These are phyloP conservation scores for Gnetum montanum DNA, from an alignment of 75 land plant species.

Conservation along the genomic window DNA sequence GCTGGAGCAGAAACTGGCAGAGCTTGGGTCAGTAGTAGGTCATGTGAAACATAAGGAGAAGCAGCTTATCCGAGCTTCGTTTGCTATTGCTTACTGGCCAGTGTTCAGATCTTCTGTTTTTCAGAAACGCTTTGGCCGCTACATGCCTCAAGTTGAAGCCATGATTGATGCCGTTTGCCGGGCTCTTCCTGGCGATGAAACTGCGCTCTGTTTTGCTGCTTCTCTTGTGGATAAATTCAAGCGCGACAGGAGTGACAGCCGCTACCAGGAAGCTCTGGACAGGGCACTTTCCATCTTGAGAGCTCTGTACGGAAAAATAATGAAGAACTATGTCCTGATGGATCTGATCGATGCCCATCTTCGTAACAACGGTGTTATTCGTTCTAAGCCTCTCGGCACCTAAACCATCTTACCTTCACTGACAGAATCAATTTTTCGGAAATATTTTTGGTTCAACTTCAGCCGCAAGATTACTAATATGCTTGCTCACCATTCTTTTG, in stretches of 20 bases:
- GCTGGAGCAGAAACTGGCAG: constrained; percentile 30
- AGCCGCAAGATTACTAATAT: too few species aligned
- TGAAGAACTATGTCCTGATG: constrained; percentile 46
- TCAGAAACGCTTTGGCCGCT: constrained; percentile 27
- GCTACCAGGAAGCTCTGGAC: constrained; percentile 22
- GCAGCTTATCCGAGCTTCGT: constrained; percentile 44
- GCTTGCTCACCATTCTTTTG: too few species aligned
- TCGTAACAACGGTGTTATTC: constrained; percentile 2
- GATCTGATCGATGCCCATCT: constrained; percentile 22
- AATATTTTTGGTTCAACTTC: too few species aligned
- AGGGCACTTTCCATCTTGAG: constrained; percentile 32
- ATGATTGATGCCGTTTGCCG: constrained; percentile 35
- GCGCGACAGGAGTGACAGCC: not conserved
- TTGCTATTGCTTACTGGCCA: constrained; percentile 26
- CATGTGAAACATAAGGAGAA: constrained; percentile 38
- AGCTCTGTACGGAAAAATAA: constrained; percentile 43
- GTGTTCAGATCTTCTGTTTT: constrained; percentile 21
- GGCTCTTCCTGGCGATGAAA: constrained; percentile 50
- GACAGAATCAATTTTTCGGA: too few species aligned
- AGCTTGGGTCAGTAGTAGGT: constrained; percentile 23
- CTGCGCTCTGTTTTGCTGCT: constrained; percentile 22
- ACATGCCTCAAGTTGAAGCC: constrained; percentile 18
- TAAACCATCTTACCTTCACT: too few species aligned
- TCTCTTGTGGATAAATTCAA: constrained; percentile 14
- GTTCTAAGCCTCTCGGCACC: not conserved